phyloP scores from a whole-genome alignment of 495 filamentous ascomycete species.

The Echria macrotheca region DNA sequence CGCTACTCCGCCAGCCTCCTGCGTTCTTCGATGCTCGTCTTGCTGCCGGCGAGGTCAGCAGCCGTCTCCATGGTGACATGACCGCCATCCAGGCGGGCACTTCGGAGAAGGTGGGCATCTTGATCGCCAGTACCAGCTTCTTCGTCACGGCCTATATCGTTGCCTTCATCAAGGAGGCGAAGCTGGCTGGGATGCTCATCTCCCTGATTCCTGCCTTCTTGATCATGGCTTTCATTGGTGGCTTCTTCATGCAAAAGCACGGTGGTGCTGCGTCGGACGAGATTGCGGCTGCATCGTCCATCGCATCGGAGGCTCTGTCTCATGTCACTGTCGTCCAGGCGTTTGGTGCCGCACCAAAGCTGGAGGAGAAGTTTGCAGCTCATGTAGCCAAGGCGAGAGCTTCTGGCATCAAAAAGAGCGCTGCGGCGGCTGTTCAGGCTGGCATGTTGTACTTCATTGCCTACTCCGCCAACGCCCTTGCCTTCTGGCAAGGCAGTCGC shows the following conservation, averaged over 20 bases:
- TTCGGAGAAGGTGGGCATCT: slow-evolving; percentile 61
- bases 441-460: slow-evolving; percentile 71
- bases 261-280: slow-evolving; percentile 44
- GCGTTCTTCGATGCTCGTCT: slow-evolving; percentile 54
- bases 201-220: slow-evolving; percentile 61
- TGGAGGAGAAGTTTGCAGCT: slow-evolving; percentile 70
- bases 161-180: slow-evolving; percentile 54
- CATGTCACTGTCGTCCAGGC: slow-evolving; percentile 82
- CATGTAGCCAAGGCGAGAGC: slow-evolving; percentile 63
- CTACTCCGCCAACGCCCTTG: slow-evolving; percentile 80
- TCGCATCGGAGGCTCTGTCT: slow-evolving; percentile 86
- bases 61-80: slow-evolving; percentile 55
- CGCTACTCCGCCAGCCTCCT: slow-evolving; percentile 54
- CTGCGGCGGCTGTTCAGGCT: slow-evolving; percentile 66
- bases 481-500: slow-evolving; percentile 88
- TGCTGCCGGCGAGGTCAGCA: slow-evolving; percentile 51
- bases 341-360: slow-evolving; percentile 78
- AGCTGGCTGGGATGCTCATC: slow-evolving; percentile 47
- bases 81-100: slow-evolving; percentile 55
- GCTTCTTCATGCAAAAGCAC: slow-evolving; percentile 53
- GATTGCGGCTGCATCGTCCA: slow-evolving; percentile 46
- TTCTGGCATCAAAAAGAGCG: slow-evolving; percentile 66
- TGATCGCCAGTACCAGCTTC: slow-evolving; percentile 50
- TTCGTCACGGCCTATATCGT: slow-evolving; percentile 59
- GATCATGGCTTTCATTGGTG: slow-evolving; percentile 55